Base-by-base conservation (phyloP, 2,329 filamentous ascomycete genomes). In the Xylariomycetidae sp. region DNA sequence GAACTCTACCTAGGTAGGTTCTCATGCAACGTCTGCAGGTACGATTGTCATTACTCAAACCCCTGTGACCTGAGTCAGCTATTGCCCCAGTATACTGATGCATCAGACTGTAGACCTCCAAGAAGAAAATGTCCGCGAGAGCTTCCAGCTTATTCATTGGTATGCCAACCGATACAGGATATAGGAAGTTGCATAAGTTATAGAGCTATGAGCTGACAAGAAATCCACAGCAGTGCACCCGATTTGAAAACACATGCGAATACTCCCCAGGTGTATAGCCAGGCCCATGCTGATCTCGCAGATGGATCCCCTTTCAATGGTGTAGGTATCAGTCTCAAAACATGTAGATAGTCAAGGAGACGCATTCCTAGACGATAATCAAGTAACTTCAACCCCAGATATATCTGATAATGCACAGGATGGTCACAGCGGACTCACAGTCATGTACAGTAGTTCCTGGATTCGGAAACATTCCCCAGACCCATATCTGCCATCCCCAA, bases 401-500 rank as follows among this genome's bases (percentile, higher is more conserved):
- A 23, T 23, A 8, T 23, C 20, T n/a, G n/a, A n/a, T n/a, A 23
- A 23, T 23, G 8, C n/a, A 8, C 8, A 8, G 20, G 8, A 23
- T n/a, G 20, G 20, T 23, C 20, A n/a, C 20, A 23, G n/a, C 20
- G 20, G 8, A n/a, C n/a, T 23, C n/a, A 46, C 45, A 2, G 17
- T 39, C 12, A 37, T 49, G 22, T 51, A 38, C 26, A n/a, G n/a
- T n/a, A n/a, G n/a, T 53, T 51, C 30, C 33, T 53, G 7, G 45
- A 53, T 11, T 38, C 41, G 6, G 46, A 46, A 10, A 25, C 36
- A 3, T 41, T 35, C 16, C 30, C 33, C 12, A 41, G 40, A 22
- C 46, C 47, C 4, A 23, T 51, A 18, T 16, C 37, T 11, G 36
- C 44, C 16, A 28, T 27, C 14, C 36, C 20, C 8, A 23, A 8